Evolutionary conservation across 2,329 filamentous ascomycete genomes (phyloP), one percentile per base, ranked within the genome.

Genomic region (Dichotomopilus funicola): DNA sequence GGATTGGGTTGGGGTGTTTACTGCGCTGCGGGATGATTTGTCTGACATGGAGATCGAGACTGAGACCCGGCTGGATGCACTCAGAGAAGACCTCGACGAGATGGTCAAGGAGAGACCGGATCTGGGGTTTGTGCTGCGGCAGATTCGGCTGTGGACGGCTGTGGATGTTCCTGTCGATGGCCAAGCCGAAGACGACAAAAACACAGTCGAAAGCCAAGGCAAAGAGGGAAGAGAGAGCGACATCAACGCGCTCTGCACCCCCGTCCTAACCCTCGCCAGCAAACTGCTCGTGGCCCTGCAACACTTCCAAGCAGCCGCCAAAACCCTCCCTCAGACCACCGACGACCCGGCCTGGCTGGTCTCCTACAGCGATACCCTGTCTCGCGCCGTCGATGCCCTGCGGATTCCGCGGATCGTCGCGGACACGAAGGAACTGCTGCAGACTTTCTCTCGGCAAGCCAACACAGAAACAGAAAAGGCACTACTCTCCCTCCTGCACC

Each of bases 211-310:
- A 27, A 3, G 19, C 19, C 19, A 27, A 27, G 19, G 19, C 19
- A 27, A 27, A 27, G 19, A 27, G 19, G 19, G 19, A 27, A 27
- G 19, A 27, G 19, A 27, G 19, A 27, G 67, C 2, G 56, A 67
- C 13, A 56, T 74, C 12, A 61, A 77, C 13, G 67, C 71, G 0
- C 79, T 91, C 45, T 80, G 83, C 43, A 71, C 77, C 11, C 73
- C 77, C 3, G 70, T 90, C 1, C 80, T 88, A 40, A 79, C 71
- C 1, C 75, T 87, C n/a, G 81, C 86, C 47, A 88, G 95, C 69
- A 81, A 82, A 49, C 80, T 92, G 34, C 82, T 96, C 1, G 87
- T 92, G 38, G 86, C 88, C 1, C 78, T 95, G 48, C 90, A 96
- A 68, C 82, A 85, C 60, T 78, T 87, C 46, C 80, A 82, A 56